Evolutionary conservation across 495 filamentous ascomycete species (phyloP).

Genomic region (Penicillium daleae): DNA sequence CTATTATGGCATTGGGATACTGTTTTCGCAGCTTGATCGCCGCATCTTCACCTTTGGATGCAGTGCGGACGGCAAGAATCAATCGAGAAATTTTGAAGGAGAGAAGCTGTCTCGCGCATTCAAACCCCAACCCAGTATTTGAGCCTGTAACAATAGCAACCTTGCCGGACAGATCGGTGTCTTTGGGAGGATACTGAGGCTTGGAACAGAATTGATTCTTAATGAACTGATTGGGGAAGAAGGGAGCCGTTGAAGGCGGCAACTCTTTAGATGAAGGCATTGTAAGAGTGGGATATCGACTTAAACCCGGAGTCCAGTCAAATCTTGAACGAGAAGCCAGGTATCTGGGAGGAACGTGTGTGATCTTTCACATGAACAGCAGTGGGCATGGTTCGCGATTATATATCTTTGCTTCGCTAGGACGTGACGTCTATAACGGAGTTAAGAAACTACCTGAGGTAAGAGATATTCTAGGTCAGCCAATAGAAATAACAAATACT

Average conservation of each 20-base stretch:
- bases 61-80: constrained; percentile 53
- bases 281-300: not conserved
- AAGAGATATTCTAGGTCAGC: not conserved
- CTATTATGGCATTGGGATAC: constrained; percentile 37
- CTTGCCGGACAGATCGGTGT: constrained; percentile 33
- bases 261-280: constrained; percentile 15
- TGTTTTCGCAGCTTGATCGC: constrained; percentile 34
- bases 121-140: constrained; percentile 50
- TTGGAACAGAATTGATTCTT: constrained; percentile 15
- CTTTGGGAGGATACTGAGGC: not conserved
- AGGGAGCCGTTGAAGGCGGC: constrained; percentile 7
- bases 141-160: constrained; percentile 52
- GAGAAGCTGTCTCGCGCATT: constrained; percentile 47
- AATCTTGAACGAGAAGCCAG: too few relatives aligned
- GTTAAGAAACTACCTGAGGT: too few relatives aligned
- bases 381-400: not conserved
- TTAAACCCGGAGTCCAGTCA: too few relatives aligned
- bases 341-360: too few relatives aligned
- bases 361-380: not conserved
- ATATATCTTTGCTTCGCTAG: not conserved
- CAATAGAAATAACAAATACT: not conserved
- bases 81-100: constrained; percentile 44
- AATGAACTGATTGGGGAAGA: constrained; percentile 19
- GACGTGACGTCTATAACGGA: not conserved
- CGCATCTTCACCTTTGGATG: constrained; percentile 43